phyloP scores from a whole-genome alignment of 495 filamentous ascomycete species.

The Pyrenula aspistea region DNA sequence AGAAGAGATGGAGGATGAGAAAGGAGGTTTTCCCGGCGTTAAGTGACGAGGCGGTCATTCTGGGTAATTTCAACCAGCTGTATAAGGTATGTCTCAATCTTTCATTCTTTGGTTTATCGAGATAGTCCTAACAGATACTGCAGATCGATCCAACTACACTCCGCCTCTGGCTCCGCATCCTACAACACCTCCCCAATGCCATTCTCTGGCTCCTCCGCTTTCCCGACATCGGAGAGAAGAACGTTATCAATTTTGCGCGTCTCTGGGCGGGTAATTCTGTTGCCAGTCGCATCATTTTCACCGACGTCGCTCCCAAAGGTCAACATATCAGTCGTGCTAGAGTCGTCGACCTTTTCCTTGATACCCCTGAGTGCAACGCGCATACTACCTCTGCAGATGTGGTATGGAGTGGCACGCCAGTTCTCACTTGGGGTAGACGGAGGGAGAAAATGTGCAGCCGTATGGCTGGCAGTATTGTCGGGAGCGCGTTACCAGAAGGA shows the following conservation, averaged over 20 bases:
- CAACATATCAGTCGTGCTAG: conserved; percentile 88
- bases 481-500: conserved; percentile 68
- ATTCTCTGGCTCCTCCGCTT: conserved; percentile 95
- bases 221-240: conserved; percentile 81
- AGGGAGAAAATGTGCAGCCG: conserved; percentile 98
- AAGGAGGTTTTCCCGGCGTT: conserved; percentile 86
- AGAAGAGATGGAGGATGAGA: conserved; percentile 80
- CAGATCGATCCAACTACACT: conserved; percentile 98
- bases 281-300: conserved; percentile 88
- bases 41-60: conserved; percentile 73
- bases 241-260: conserved; percentile 67
- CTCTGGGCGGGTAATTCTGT: conserved; percentile 79
- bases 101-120: neutral
- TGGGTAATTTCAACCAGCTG: conserved; percentile 97
- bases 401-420: conserved; percentile 87
- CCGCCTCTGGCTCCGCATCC: conserved; percentile 89
- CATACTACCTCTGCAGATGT: conserved; percentile 97
- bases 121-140: conserved; percentile 3
- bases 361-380: conserved; percentile 96
- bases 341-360: conserved; percentile 87
- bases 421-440: conserved; percentile 89
- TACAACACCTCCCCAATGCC: conserved; percentile 75
- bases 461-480: conserved; percentile 91
- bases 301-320: conserved; percentile 91
- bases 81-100: conserved; percentile 71